Base-by-base conservation (phyloP, 83 land plant genomes). In the Picea engelmannii region DNA sequence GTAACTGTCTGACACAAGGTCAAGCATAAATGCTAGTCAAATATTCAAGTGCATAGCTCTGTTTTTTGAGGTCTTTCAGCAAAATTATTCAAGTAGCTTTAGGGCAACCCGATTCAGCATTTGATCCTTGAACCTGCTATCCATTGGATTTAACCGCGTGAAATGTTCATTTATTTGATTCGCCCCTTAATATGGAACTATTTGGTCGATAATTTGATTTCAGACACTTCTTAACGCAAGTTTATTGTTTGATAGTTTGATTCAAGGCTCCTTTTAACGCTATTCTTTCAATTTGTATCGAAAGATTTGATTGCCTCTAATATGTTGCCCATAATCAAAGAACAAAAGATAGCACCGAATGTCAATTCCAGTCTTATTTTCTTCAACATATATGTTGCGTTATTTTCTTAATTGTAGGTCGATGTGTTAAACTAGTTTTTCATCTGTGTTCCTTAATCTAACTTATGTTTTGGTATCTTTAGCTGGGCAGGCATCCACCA, bases 401-500 rank as follows among this genome's bases (percentile, higher is more conserved):
- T 27, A 74, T 74, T 49, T 74, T 74, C 11, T 38, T 15, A 18
- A 55, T 74, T 13, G 13, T 13, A 5, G 75, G 5, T 70, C 49
- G n/a, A 40, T 70, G n/a, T 47, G 35, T 40, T 70, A 17, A 16
- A 9, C 12, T 24, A 35, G 10, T 47, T 47, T 69, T 13, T 15
- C 20, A 16, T 5, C 17, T 69, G 38, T 69, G 4, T 69, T 66
- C 2, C 25, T 40, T 20, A 3, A 13, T 44, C 52, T 40, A 42
- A 10, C 23, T 52, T 17, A 49, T 23, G 7, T n/a, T 75, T 23
- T 71, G 55, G 58, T 49, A 63, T 66, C 2, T 80, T 65, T 76
- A 86, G 88, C 21, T 86, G 88, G 88, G 64, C 83, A 80, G 88
- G 88, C 38, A 85, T 86, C 40, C 88, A 86, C 78, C 88, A 86